phyloP scores from a whole-genome alignment of 257 asterid genomes.

The Solanum chiquidenum region DNA sequence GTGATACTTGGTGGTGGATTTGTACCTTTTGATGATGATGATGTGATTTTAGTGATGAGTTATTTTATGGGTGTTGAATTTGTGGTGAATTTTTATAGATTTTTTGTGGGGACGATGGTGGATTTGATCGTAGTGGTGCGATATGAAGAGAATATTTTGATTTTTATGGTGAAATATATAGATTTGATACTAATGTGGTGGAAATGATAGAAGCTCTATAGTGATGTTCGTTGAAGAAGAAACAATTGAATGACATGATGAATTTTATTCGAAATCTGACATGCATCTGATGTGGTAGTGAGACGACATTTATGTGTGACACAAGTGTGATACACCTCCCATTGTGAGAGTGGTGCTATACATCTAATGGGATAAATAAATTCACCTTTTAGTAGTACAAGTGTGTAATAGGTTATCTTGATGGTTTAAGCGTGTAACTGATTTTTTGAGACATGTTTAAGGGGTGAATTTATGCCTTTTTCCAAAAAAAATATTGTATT shows the following conservation, averaged over 20 bases:
- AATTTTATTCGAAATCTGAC: too few relatives aligned
- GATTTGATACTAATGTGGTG: neutral
- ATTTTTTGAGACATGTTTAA: too few relatives aligned
- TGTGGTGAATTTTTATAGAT: neutral
- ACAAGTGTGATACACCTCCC: neutral
- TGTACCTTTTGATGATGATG: neutral
- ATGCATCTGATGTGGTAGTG: too few relatives aligned
- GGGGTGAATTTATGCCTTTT: neutral
- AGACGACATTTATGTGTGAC: neutral
- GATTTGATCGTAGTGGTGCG: neutral
- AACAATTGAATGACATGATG: neutral
- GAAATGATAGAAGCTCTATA: neutral
- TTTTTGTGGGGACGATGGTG: neutral
- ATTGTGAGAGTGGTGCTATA: neutral
- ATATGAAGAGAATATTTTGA: too few relatives aligned
- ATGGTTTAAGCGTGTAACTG: neutral
- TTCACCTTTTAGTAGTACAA: neutral
- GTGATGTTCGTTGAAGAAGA: neutral
- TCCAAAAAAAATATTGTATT: too few relatives aligned
- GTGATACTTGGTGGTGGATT: neutral
- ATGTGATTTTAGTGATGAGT: neutral
- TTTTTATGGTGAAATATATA: too few relatives aligned
- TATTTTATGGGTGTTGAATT: neutral
- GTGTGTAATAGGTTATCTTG: neutral
- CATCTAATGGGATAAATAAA: neutral